Percentiles rank a stretch among this genome's conserved stretches.
phyloP scores from a whole-genome alignment of 768 basidiomycete genomes.

The Leccinum barrowsii region DNA sequence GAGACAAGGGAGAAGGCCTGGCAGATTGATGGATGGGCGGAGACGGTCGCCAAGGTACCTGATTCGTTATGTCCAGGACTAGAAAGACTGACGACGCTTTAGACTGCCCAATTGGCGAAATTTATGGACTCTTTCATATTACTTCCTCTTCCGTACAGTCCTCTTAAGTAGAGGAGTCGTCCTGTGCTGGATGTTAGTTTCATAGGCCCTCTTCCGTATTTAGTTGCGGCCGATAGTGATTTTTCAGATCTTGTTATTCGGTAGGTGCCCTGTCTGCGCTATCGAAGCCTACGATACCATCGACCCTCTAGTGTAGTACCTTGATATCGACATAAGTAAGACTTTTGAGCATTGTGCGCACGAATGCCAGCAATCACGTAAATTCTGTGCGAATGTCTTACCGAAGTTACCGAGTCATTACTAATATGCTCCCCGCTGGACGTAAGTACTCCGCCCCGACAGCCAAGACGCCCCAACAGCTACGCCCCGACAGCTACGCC shows the following conservation, averaged over 20 bases:
- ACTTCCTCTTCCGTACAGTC: conserved; percentile 75
- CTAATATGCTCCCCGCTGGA: not conserved
- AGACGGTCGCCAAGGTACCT: conserved; percentile 83
- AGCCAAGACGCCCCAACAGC: not conserved
- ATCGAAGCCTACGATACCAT: not conserved
- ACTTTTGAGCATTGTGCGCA: not conserved
- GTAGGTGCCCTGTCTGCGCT: not conserved
- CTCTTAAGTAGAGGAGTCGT: conserved; percentile 57
- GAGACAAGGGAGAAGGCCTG: conserved; percentile 86
- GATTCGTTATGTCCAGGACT: conserved; percentile 13
- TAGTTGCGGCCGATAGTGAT: not conserved
- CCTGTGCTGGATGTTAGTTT: not conserved
- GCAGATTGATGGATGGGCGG: conserved; percentile 94
- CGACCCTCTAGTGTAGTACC: not conserved
- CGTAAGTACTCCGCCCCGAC: not conserved
- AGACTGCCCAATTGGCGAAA: conserved; percentile 88
- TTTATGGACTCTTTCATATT: conserved; percentile 87
- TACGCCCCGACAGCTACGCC: not conserved
- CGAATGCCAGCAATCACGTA: not conserved
- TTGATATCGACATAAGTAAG: not conserved
- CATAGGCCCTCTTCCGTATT: not conserved
- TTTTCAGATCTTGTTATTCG: not conserved
- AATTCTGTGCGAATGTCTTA: conserved; percentile 18
- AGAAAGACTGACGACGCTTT: conserved; percentile 9
- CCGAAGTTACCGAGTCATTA: conserved; percentile 6